Evolutionary conservation across 768 basidiomycete genomes (phyloP).

Genomic region (Lentinula edodes): DNA sequence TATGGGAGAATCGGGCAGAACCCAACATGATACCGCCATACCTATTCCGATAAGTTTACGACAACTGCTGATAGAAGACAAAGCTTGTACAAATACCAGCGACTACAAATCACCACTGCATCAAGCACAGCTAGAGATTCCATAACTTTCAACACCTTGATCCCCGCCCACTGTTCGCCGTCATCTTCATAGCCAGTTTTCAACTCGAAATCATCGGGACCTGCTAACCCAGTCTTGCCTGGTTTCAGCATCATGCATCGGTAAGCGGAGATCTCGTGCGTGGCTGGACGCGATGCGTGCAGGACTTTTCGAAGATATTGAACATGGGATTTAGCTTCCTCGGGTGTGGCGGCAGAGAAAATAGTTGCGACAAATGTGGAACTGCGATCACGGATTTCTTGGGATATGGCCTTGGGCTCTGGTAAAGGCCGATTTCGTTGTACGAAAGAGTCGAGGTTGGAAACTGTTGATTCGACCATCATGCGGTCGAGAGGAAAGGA

Average conservation of each 20-base stretch:
- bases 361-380: conserved; percentile 68
- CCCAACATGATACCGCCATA: conserved; percentile 81
- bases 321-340: conserved; percentile 34
- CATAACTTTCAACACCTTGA: conserved; percentile 61
- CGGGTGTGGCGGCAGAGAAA: conserved; percentile 38
- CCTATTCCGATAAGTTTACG: conserved; percentile 31
- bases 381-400: conserved; percentile 70
- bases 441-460: conserved; percentile 3
- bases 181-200: conserved; percentile 65
- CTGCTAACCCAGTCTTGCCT: conserved; percentile 58
- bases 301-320: conserved; percentile 40
- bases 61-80: neutral
- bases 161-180: conserved; percentile 70
- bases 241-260: conserved; percentile 67
- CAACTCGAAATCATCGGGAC: conserved; percentile 74
- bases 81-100: conserved; percentile 46
- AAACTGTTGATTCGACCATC: neutral
- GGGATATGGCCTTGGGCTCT: conserved; percentile 32
- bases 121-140: conserved; percentile 65
- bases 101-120: conserved; percentile 72
- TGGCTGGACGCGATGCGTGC: conserved; percentile 52
- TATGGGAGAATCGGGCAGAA: conserved; percentile 69
- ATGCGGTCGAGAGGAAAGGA: neutral
- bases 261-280: conserved; percentile 77
- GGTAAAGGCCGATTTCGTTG: neutral